These are phyloP conservation scores for Globisporangium paddicum DNA, from an alignment of 352 stramenopile genomes.

Conservation along the genomic window DNA sequence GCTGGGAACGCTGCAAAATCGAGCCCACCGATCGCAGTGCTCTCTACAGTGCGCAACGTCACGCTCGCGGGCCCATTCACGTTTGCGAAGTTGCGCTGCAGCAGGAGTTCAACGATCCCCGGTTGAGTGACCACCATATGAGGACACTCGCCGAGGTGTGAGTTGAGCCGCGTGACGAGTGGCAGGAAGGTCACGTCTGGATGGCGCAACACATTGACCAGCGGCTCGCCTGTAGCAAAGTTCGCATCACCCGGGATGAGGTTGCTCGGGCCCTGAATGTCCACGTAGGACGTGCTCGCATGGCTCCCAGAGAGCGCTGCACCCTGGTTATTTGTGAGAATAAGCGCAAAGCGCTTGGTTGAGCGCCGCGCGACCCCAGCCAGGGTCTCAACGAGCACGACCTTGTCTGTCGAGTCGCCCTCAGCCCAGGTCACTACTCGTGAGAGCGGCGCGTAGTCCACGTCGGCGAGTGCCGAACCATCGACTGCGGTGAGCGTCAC, in stretches of 20 bases:
- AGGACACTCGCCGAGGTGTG: conserved; percentile 41
- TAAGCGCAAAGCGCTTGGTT: conserved; percentile 30
- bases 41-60: conserved; percentile 32
- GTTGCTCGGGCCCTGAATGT: conserved; percentile 37
- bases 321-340: conserved; percentile 24
- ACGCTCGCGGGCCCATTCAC: conserved; percentile 24
- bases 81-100: conserved; percentile 49
- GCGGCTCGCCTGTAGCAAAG: conserved; percentile 32
- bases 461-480: conserved; percentile 30
- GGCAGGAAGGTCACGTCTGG: conserved; percentile 45
- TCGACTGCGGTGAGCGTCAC: conserved; percentile 42
- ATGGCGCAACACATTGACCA: conserved; percentile 27
- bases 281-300: conserved; percentile 33
- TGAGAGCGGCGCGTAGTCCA: conserved; percentile 48
- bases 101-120: conserved; percentile 31
- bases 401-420: conserved; percentile 41
- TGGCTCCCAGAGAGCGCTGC: conserved; percentile 20
- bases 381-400: conserved; percentile 41
- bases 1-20: conserved; percentile 40
- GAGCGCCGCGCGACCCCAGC: conserved; percentile 24
- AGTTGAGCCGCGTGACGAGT: conserved; percentile 48
- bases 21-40: conserved; percentile 41
- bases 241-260: conserved; percentile 41
- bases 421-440: conserved; percentile 40
- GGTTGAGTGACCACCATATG: conserved; percentile 27